Base-by-base conservation (phyloP, 2,329 filamentous ascomycete species). In the Rasamsonia emersonii region DNA sequence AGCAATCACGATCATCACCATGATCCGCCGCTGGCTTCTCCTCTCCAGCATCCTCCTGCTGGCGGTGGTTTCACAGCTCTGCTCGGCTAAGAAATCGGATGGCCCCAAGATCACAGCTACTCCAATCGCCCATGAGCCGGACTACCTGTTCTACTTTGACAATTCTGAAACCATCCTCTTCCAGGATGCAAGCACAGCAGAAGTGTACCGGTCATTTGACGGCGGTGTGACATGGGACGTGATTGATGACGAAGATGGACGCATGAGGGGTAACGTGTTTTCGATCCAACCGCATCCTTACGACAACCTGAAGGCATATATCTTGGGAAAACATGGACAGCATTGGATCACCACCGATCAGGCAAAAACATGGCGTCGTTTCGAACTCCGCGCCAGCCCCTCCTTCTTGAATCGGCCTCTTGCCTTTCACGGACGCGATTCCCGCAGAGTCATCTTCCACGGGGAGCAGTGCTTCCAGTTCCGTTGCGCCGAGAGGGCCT, bases 311-410 rank as follows among this genome's bases (percentile, higher is more conserved):
- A 78, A 82, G 33, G 93, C 91, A 17, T 89, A 91, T 44, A 76
- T 88, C 36, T 58, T 95, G 37, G 86, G 86, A 10, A 62, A 70
- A 34, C 66, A 71, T 37, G 71, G 67, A 29, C 71, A 67, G 32
- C 89, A 96, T 62, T 96, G 79, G 74, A 78, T 82, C 49, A 96
- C 89, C 1, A 73, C 73, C 10, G 81, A 98, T 56, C 75, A 75
- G 48, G 93, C 88, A 40, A 73, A 91, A 59, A 78, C 73, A 5
- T 98, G 91, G 91, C 60, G 68, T 30, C 59, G 70, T 33, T 96
- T 95, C 61, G 61, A 73, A 36, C 79, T 81, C 20, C 65, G 74
- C 24, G 66, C 64, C 28, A 58, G 64, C 45, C 74, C 74, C 28
- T 77, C 68, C 53, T 58, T 67, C 43, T 75, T 70, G 45, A 62